phyloP scores from a whole-genome alignment of 257 asterid species.

The Nicotiana paniculata region DNA sequence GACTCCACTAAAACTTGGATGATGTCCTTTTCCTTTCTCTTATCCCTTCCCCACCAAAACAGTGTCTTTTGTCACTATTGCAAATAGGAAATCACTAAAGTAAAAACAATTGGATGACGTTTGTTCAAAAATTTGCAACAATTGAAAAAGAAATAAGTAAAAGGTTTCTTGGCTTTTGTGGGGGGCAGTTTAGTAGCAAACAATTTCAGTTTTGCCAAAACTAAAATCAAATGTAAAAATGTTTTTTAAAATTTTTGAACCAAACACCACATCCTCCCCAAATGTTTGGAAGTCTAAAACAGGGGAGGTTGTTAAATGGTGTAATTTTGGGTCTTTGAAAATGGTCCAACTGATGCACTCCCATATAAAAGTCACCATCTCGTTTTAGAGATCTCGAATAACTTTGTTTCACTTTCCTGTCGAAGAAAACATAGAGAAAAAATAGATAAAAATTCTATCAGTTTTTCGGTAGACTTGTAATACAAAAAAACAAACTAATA shows the following conservation, averaged over 20 bases:
- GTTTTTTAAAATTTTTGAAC: too few species aligned
- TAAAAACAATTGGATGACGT: background rate
- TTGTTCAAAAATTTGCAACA: background rate
- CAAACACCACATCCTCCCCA: background rate
- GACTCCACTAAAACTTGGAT: background rate
- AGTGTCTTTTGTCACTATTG: too few species aligned
- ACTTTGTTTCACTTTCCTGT: conserved; percentile 67
- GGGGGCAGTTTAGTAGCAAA: background rate
- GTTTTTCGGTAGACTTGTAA: conserved; percentile 45
- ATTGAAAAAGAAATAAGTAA: background rate
- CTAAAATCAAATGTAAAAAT: background rate
- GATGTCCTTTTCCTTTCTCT: background rate
- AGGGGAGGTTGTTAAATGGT: background rate
- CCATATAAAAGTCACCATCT: conserved; percentile 64
- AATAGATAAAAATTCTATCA: conserved; percentile 37
- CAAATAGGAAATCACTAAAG: background rate
- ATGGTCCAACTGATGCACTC: conserved; percentile 41
- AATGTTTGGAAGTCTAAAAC: background rate
- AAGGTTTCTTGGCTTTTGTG: background rate
- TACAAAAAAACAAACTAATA: background rate
- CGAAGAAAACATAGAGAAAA: conserved; percentile 57
- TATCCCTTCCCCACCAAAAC: background rate
- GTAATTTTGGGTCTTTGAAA: conserved; percentile 20
- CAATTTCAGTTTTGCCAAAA: background rate
- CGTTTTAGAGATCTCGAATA: conserved; percentile 55